Evolutionary conservation across 768 basidiomycete genomes (phyloP).

Genomic region (Fibroporia radiculosa): DNA sequence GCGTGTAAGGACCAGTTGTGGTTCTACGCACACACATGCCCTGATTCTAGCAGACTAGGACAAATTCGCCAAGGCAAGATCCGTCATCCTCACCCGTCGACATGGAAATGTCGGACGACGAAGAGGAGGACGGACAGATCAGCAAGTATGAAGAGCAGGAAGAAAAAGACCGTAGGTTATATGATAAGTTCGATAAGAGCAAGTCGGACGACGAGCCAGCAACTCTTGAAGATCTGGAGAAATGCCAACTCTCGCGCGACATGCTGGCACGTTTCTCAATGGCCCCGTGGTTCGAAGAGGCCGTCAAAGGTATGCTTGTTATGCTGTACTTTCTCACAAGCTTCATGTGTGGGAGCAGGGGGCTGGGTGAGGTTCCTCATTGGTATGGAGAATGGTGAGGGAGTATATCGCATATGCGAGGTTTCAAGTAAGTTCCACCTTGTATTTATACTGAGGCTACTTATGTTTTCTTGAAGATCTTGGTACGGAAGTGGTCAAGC

Average conservation of each 20-base stretch:
- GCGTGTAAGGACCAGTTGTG: slow-evolving; percentile 40
- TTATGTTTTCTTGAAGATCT: slow-evolving; percentile 33
- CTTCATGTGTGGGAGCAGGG: slow-evolving; percentile 33
- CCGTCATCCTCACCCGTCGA: slow-evolving; percentile 78
- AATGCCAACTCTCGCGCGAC: slow-evolving; percentile 59
- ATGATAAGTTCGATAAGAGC: slow-evolving; percentile 36
- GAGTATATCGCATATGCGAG: slow-evolving; percentile 79
- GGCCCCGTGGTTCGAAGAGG: slow-evolving; percentile 82
- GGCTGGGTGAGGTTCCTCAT: slow-evolving; percentile 84
- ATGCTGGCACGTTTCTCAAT: slow-evolving; percentile 63
- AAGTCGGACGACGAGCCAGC: slow-evolving; percentile 41
- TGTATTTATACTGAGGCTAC: background rate
- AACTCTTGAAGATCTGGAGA: slow-evolving; percentile 49
- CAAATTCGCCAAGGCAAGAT: slow-evolving; percentile 56
- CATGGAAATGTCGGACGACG: slow-evolving; percentile 81
- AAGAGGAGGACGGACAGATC: slow-evolving; percentile 69
- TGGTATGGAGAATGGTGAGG: slow-evolving; percentile 39
- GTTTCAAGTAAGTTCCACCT: slow-evolving; percentile 50
- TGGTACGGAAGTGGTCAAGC: slow-evolving; percentile 43
- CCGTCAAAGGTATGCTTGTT: slow-evolving; percentile 53
- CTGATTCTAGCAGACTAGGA: slow-evolving; percentile 32
- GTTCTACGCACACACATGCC: slow-evolving; percentile 8
- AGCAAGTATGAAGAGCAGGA: slow-evolving; percentile 69
- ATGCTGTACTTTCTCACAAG: background rate
- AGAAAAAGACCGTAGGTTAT: slow-evolving; percentile 48